These are phyloP conservation scores for Epichloe aotearoae DNA, from an alignment of 2,329 filamentous ascomycete species.

Conservation along the genomic window DNA sequence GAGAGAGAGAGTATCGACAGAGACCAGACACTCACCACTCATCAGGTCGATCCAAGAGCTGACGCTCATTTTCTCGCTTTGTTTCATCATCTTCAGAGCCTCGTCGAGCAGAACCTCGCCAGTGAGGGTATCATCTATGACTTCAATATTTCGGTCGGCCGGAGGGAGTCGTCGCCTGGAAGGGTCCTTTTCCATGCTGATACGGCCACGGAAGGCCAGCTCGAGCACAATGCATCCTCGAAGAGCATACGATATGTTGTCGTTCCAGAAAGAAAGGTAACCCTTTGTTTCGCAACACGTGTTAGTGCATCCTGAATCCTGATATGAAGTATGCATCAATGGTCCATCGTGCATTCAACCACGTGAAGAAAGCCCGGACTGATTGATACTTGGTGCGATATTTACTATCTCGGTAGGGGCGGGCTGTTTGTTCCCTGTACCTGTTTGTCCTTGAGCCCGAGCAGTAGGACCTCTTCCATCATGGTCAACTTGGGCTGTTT, in stretches of 20 bases:
- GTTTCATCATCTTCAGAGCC: slow-evolving; percentile 99
- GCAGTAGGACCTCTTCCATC: slow-evolving; percentile 94
- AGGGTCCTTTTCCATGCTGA: slow-evolving; percentile 97
- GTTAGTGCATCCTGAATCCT: slow-evolving; percentile 1
- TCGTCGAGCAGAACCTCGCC: slow-evolving; percentile 96
- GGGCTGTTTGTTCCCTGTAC: slow-evolving; percentile 34
- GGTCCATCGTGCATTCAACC: background rate
- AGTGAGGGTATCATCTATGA: slow-evolving; percentile 90
- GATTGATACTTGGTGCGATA: background rate
- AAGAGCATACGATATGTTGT: slow-evolving; percentile 97
- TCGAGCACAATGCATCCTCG: slow-evolving; percentile 98
- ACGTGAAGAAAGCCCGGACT: background rate
- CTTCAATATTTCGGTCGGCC: slow-evolving; percentile 88
- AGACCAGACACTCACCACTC: slow-evolving; percentile 55
- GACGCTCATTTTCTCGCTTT: slow-evolving; percentile 99
- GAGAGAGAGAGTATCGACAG: background rate
- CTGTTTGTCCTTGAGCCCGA: slow-evolving; percentile 98
- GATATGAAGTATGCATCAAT: background rate
- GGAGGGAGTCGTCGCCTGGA: slow-evolving; percentile 83
- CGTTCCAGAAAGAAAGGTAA: slow-evolving; percentile 99
- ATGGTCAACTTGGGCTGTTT: slow-evolving; percentile 97
- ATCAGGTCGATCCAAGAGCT: slow-evolving; percentile 98
- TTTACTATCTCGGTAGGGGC: background rate
- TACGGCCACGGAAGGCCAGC: slow-evolving; percentile 84
- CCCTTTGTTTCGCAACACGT: slow-evolving; percentile 44